phyloP scores from a whole-genome alignment of 495 filamentous ascomycete genomes.

The Tuber umbilicatum region DNA sequence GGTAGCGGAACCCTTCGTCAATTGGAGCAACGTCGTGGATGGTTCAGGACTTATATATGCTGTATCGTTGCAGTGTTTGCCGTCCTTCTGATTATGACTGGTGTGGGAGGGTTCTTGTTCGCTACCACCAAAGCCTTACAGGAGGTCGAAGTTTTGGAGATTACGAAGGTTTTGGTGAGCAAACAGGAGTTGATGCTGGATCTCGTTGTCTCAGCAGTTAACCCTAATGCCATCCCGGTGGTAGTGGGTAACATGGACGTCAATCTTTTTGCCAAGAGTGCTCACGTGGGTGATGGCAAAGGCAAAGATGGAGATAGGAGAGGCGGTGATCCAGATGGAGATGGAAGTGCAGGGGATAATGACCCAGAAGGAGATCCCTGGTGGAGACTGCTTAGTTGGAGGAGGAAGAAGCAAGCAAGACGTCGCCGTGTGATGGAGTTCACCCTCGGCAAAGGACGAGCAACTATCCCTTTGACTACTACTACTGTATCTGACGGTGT shows the following conservation, averaged over 20 bases:
- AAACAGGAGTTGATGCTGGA: slow-evolving; percentile 96
- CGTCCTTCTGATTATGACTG: slow-evolving; percentile 67
- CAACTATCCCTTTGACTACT: neutral
- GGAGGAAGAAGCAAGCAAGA: slow-evolving; percentile 16
- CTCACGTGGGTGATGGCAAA: slow-evolving; percentile 67
- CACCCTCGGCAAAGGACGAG: slow-evolving; percentile 5
- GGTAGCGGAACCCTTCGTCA: slow-evolving; percentile 59
- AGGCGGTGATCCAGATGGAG: slow-evolving; percentile 28
- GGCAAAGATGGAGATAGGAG: slow-evolving; percentile 52
- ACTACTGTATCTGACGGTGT: slow-evolving; percentile 43
- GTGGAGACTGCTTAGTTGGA: slow-evolving; percentile 19
- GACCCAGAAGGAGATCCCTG: slow-evolving; percentile 39
- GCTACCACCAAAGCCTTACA: slow-evolving; percentile 82
- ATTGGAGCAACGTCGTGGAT: slow-evolving; percentile 61
- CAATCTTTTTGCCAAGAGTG: slow-evolving; percentile 88
- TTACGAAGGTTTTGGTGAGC: slow-evolving; percentile 84
- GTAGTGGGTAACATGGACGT: slow-evolving; percentile 77
- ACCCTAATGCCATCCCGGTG: slow-evolving; percentile 84
- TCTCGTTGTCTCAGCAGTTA: slow-evolving; percentile 75
- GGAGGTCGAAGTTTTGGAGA: slow-evolving; percentile 65
- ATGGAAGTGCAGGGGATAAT: slow-evolving; percentile 15
- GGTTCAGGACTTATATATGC: slow-evolving; percentile 66
- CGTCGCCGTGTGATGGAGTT: slow-evolving; percentile 16
- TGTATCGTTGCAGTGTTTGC: slow-evolving; percentile 70
- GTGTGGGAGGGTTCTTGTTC: slow-evolving; percentile 76